phyloP scores from a whole-genome alignment of 2,329 filamentous ascomycete species.

The Claviceps africana region DNA sequence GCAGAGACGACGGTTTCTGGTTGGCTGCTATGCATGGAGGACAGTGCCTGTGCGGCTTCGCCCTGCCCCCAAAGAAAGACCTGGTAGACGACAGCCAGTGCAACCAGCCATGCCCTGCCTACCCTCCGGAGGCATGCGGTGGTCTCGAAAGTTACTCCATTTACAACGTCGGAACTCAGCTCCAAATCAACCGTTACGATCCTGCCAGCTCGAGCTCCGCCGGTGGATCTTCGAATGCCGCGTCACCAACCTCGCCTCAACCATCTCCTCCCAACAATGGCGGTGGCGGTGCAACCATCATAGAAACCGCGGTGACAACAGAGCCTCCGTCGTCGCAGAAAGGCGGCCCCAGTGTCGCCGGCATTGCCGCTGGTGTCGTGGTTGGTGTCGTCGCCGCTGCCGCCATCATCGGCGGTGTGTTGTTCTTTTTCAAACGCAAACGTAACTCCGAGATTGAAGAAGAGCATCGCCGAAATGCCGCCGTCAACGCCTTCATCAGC shows the following conservation, averaged over 20 bases:
- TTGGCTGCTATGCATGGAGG: conserved; percentile 51
- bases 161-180: conserved; percentile 35
- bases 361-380: conserved; percentile 77
- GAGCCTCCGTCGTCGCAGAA: conserved; percentile 11
- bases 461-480: conserved; percentile 69
- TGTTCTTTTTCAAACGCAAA: conserved; percentile 63
- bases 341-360: conserved; percentile 54
- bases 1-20: conserved; percentile 28
- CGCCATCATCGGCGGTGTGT: conserved; percentile 51
- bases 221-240: background rate
- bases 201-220: conserved; percentile 14
- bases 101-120: conserved; percentile 51
- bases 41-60: conserved; percentile 59
- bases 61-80: conserved; percentile 44
- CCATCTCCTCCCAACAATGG: conserved; percentile 9
- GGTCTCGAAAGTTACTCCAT: conserved; percentile 26
- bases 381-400: conserved; percentile 62
- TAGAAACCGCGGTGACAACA: conserved; percentile 9
- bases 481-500: conserved; percentile 63
- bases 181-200: conserved; percentile 19
- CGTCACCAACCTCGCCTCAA: conserved; percentile 8
- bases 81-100: conserved; percentile 47
- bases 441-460: conserved; percentile 68
- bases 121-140: conserved; percentile 44
- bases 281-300: conserved; percentile 6